Percentiles rank a stretch among this genome's conserved stretches.
phyloP scores from a whole-genome alignment of 768 basidiomycete species.

The Nevesoporus exiguus region DNA sequence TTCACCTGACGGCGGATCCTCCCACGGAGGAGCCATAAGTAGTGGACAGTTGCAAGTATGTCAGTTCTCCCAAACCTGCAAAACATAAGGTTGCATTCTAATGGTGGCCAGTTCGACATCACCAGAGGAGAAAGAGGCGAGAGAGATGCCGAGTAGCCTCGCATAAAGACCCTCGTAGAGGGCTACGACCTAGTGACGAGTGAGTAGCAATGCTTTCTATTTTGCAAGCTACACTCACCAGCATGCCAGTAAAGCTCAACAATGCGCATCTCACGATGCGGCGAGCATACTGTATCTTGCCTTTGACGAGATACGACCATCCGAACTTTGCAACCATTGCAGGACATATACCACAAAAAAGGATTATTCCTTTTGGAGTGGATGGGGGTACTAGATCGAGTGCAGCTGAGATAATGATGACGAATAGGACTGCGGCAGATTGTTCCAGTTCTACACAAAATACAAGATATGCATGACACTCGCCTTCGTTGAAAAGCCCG shows the following conservation, averaged over 20 bases:
- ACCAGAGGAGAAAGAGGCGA: conserved; percentile 81
- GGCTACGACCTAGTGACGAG: conserved; percentile 65
- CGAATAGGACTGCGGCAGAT: conserved; percentile 70
- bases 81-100: not conserved
- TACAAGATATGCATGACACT: conserved; percentile 22
- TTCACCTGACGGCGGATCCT: conserved; percentile 79
- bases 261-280: conserved; percentile 73
- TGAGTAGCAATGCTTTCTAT: not conserved
- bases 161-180: conserved; percentile 60
- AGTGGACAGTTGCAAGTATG: conserved; percentile 88
- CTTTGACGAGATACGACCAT: conserved; percentile 90
- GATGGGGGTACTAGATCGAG: conserved; percentile 88
- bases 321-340: conserved; percentile 82
- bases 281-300: conserved; percentile 75
- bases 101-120: conserved; percentile 4
- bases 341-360: conserved; percentile 93
- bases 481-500: conserved; percentile 90
- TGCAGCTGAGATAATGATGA: conserved; percentile 94
- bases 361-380: conserved; percentile 92
- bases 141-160: conserved; percentile 73
- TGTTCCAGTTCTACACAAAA: not conserved
- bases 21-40: conserved; percentile 68
- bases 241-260: conserved; percentile 80
- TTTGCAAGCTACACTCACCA: conserved; percentile 55
- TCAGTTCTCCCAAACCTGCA: conserved; percentile 94